These are phyloP conservation scores for Vitis rotundifolia DNA, from an alignment of 164 flowering plant genomes.

Conservation along the genomic window DNA sequence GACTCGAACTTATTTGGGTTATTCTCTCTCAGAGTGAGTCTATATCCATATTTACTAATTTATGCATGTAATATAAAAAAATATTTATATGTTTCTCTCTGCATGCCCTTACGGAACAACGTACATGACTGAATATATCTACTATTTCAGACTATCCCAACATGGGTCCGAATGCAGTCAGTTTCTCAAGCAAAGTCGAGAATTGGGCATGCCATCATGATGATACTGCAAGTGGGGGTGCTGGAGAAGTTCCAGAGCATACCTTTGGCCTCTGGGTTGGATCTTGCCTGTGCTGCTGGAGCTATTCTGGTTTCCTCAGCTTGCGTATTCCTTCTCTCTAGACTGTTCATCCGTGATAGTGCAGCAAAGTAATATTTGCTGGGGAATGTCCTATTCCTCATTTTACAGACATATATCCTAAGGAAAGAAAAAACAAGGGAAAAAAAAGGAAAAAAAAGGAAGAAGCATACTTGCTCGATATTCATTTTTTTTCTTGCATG, in stretches of 20 bases:
- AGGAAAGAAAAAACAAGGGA: too few species aligned
- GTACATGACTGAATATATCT: not conserved
- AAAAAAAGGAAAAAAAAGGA: too few species aligned
- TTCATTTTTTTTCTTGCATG: too few species aligned
- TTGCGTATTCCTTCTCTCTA: conserved; percentile 66
- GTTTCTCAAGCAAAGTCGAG: conserved; percentile 62
- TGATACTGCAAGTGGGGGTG: conserved; percentile 85
- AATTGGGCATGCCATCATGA: conserved; percentile 74
- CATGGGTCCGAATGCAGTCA: conserved; percentile 55
- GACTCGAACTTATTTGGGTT: conserved; percentile 58
- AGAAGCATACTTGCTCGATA: too few species aligned
- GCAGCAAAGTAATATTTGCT: not conserved
- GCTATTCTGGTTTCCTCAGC: conserved; percentile 64
- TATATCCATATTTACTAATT: not conserved
- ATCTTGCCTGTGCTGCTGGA: conserved; percentile 83
- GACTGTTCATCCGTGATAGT: conserved; percentile 29
- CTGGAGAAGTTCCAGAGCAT: conserved; percentile 70
- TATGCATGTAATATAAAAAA: not conserved
- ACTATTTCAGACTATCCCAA: conserved; percentile 51
- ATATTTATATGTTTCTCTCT: not conserved
- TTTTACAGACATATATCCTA: too few species aligned
- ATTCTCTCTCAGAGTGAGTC: conserved; percentile 50
- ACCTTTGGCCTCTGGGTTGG: conserved; percentile 57
- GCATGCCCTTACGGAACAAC: too few species aligned
- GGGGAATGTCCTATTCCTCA: too few species aligned